Conservation (phyloP, 495 filamentous ascomycete genomes). For the Aspergillus mulundensis region DNA sequence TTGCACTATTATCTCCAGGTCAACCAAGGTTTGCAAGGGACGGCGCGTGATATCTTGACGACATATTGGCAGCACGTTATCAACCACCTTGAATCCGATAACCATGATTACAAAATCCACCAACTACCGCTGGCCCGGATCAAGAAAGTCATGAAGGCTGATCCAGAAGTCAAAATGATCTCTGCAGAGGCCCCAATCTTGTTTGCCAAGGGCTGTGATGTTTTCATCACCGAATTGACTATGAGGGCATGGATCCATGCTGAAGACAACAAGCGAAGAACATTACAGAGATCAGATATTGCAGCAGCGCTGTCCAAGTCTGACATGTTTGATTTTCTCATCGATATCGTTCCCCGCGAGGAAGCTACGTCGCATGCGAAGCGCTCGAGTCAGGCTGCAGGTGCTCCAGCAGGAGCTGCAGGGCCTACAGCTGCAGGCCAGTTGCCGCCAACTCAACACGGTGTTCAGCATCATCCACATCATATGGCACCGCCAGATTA, state of each 20-base stretch:
- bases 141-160: slow-evolving; percentile 99
- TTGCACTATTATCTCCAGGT: slow-evolving; percentile 51
- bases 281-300: slow-evolving; percentile 92
- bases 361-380: slow-evolving; percentile 84
- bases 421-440: slow-evolving; percentile 42
- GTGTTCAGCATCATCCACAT: slow-evolving; percentile 54
- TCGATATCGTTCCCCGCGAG: slow-evolving; percentile 96
- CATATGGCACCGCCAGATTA: slow-evolving; percentile 73
- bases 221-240: slow-evolving; percentile 97
- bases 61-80: slow-evolving; percentile 99
- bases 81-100: slow-evolving; percentile 87
- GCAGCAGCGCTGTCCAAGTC: slow-evolving; percentile 92
- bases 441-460: slow-evolving; percentile 58
- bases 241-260: slow-evolving; percentile 99
- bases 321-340: slow-evolving; percentile 99
- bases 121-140: slow-evolving; percentile 93
- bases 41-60: slow-evolving; percentile 92
- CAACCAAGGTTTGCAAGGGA: slow-evolving; percentile 89
- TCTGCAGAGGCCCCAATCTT: slow-evolving; percentile 96
- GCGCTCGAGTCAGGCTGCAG: slow-evolving; percentile 59
- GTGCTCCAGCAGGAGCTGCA: slow-evolving; percentile 44
- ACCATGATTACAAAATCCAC: slow-evolving; percentile 97
- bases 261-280: slow-evolving; percentile 96
- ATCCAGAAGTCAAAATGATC: slow-evolving; percentile 99
- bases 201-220: slow-evolving; percentile 98